Base-by-base conservation (phyloP, 2,329 filamentous ascomycete species). In the Westerdykella sp. region DNA sequence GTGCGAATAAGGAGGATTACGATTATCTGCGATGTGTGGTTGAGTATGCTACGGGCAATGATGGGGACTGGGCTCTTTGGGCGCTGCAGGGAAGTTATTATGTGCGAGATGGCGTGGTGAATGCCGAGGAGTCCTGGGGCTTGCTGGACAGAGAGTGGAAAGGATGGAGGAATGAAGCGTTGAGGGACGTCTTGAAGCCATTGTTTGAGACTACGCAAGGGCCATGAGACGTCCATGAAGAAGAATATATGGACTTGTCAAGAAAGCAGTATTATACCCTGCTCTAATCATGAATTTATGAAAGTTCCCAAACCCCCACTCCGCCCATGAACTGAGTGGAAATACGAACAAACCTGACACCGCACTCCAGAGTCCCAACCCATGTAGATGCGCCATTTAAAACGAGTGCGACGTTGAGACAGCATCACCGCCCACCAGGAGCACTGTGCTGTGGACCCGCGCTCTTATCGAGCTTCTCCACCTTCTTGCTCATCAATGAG, bases 1-100 rank as follows among this genome's bases (percentile, higher is more conserved):
- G 45, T 14, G 25, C 25, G 11, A 41, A 18, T 9, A 38, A 51
- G 44, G 52, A 50, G 6, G 46, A 51, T n/a, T 55, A 55, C 34
- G 40, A 54, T 22, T 54, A 54, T 25, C 14, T 53, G 16, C 50
- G 64, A n/a, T 80, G 77, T 49, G 55, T 80, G 34, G 62, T 70
- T 0, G 66, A 66, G 5, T 80, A 78, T 46, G 68, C 79, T 62
- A 58, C 68, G 39, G 55, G 55, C 12, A 80, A 79, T 51, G 77
- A 80, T 52, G 74, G 72, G 37, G 77, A 80, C 50, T 80, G 77
- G 76, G 70, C 74, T 0, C 62, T 77, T 10, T 80, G 77, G 77
- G 73, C 74, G 1, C 51, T 80, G 23, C 74, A 78, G 63, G 77
- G 77, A n/a, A 74, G 72, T 44, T 81, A 79, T 49, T 80, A 80